Evolutionary conservation across 2,329 filamentous ascomycete species (phyloP).

Genomic region (Xylariaceae sp.): DNA sequence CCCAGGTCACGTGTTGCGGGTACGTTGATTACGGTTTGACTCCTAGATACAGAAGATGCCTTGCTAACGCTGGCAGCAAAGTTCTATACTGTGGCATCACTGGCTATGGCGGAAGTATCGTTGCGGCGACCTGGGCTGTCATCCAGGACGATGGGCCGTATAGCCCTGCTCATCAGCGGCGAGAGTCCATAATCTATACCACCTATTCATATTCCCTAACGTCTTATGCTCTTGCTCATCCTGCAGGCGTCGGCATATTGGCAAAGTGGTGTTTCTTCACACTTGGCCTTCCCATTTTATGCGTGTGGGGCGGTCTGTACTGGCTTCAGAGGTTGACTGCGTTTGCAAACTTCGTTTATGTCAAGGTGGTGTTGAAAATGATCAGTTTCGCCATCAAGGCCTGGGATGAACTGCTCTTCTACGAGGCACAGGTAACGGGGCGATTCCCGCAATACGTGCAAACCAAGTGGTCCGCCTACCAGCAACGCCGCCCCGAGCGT

Average conservation of each 20-base stretch:
- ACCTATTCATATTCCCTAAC: slow-evolving; percentile 1
- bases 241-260: slow-evolving; percentile 1
- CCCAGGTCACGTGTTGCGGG: too few species aligned
- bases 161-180: not conserved
- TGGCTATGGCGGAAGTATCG: not conserved
- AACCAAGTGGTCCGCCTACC: slow-evolving; percentile 11
- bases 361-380: not conserved
- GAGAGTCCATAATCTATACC: not conserved
- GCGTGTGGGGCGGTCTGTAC: slow-evolving; percentile 3
- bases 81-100: slow-evolving; percentile 6
- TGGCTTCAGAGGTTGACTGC: slow-evolving; percentile 1
- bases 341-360: not conserved
- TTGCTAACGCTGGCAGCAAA: slow-evolving; percentile 1
- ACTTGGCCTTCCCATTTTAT: slow-evolving; percentile 4
- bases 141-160: slow-evolving; percentile 8
- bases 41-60: too few species aligned
- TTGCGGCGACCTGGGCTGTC: slow-evolving; percentile 1
- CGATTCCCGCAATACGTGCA: slow-evolving; percentile 11
- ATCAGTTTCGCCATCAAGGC: not conserved
- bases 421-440: slow-evolving; percentile 10
- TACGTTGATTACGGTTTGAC: too few species aligned
- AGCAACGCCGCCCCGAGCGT: slow-evolving; percentile 8
- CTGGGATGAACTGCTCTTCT: slow-evolving; percentile 9
- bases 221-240: slow-evolving; percentile 8
- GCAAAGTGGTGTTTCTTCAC: slow-evolving; percentile 3